A percentile compares a stretch with the other conserved stretches of the same genome.
phyloP scores from a whole-genome alignment of 176 grass and related monocot species.

The Aegilops speltoides region DNA sequence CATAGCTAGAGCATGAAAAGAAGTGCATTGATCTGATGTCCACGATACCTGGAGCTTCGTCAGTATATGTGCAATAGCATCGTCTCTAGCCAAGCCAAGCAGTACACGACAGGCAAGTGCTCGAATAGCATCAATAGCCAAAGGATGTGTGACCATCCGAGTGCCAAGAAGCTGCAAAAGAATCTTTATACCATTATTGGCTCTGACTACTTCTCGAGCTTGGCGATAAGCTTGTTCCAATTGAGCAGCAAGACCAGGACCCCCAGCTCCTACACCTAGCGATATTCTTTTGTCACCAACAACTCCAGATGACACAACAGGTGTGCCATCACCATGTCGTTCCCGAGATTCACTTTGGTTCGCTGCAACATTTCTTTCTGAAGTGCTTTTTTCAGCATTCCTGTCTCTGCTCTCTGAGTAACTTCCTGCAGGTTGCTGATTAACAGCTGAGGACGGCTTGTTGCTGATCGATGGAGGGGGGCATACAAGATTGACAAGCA shows the following conservation, averaged over 20 bases:
- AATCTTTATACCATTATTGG: conserved; percentile 98
- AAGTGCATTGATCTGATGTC: neutral
- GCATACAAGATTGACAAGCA: conserved; percentile 96
- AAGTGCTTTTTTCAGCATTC: conserved; percentile 51
- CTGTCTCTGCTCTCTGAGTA: conserved; percentile 65
- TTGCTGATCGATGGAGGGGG: conserved; percentile 97
- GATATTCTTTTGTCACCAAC: conserved; percentile 88
- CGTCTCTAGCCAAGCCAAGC: conserved; percentile 91
- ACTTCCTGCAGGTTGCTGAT: conserved; percentile 58
- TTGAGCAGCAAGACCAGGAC: conserved; percentile 95
- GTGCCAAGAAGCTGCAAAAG: conserved; percentile 87
- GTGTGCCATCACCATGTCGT: conserved; percentile 38
- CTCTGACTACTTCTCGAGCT: conserved; percentile 90
- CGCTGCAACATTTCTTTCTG: conserved; percentile 37
- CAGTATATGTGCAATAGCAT: conserved; percentile 95
- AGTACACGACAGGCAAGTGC: conserved; percentile 95
- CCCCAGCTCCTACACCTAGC: conserved; percentile 80
- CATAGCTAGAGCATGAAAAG: neutral
- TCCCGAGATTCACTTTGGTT: conserved; percentile 47
- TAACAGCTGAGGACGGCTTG: conserved; percentile 56
- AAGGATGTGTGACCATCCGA: conserved; percentile 87
- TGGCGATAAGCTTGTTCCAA: conserved; percentile 96
- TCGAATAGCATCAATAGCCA: conserved; percentile 81
- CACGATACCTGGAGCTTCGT: conserved; percentile 85
- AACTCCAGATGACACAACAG: conserved; percentile 64